Conservation (phyloP, 2,329 filamentous ascomycete genomes). For the Epichloe elymi region DNA sequence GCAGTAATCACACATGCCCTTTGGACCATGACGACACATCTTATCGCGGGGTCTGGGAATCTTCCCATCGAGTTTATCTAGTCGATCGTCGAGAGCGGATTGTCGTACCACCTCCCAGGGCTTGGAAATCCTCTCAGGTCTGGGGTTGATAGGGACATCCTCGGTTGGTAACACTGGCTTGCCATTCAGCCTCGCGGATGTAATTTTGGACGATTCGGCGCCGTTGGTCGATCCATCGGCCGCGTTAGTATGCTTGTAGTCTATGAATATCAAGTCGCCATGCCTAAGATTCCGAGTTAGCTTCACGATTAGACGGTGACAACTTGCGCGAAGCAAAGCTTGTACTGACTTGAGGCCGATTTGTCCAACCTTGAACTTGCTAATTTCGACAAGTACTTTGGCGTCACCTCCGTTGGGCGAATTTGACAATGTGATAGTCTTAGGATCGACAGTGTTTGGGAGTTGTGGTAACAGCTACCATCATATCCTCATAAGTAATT, state of each 20-base stretch:
- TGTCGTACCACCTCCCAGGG: slow-evolving; percentile 83
- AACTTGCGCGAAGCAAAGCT: background rate
- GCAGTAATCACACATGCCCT: slow-evolving; percentile 99
- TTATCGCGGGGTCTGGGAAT: slow-evolving; percentile 66
- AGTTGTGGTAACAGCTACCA: slow-evolving; percentile 43
- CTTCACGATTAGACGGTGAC: slow-evolving; percentile 9
- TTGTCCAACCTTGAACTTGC: slow-evolving; percentile 40
- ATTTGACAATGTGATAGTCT: slow-evolving; percentile 49
- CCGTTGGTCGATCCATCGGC: slow-evolving; percentile 23
- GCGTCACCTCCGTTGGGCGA: slow-evolving; percentile 43
- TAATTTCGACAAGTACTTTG: slow-evolving; percentile 45
- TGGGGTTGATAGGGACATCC: slow-evolving; percentile 53
- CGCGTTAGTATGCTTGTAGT: slow-evolving; percentile 51
- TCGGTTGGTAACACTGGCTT: slow-evolving; percentile 59
- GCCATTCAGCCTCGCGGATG: slow-evolving; percentile 63
- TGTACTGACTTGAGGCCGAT: slow-evolving; percentile 42
- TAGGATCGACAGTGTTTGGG: slow-evolving; percentile 47
- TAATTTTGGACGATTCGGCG: slow-evolving; percentile 23
- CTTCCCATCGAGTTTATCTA: slow-evolving; percentile 85
- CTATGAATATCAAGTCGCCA: slow-evolving; percentile 81
- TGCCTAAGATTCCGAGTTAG: slow-evolving; percentile 41
- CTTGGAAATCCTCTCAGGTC: slow-evolving; percentile 40
- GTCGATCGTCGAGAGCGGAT: slow-evolving; percentile 69
- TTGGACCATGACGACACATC: slow-evolving; percentile 92
- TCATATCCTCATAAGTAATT: background rate